These are phyloP conservation scores for Novymonas esmeraldas DNA, from an alignment of 208 protist genomes.

Conservation along the genomic window DNA sequence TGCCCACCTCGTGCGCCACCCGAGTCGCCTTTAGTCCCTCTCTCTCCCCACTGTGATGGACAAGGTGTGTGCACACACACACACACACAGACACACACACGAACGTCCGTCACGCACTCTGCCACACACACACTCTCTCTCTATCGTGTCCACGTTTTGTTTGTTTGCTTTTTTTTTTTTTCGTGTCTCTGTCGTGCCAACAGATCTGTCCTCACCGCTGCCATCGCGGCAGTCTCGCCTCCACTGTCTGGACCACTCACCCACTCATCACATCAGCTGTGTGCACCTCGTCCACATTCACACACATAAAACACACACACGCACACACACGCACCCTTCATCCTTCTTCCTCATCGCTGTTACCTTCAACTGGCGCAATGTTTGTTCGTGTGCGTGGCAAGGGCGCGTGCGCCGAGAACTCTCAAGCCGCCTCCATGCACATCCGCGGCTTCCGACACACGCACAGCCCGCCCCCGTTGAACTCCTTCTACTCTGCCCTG, in stretches of 20 bases:
- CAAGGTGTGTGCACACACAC: background rate
- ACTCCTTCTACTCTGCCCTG: conserved; percentile 12
- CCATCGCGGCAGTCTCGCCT: background rate
- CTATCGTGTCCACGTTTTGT: background rate
- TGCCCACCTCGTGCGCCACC: background rate
- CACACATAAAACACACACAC: background rate
- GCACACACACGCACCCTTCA: conserved; percentile 1
- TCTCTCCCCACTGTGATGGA: too few relatives aligned
- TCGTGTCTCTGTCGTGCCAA: too few relatives aligned
- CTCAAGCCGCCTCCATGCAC: conserved; percentile 76
- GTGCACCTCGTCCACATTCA: background rate
- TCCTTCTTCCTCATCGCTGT: background rate
- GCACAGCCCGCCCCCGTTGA: conserved; percentile 41
- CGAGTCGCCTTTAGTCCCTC: background rate
- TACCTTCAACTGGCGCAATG: conserved; percentile 34
- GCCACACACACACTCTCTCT: too few relatives aligned
- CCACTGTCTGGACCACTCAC: background rate
- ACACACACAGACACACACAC: background rate
- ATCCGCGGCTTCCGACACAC: conserved; percentile 76
- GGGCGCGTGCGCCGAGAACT: conserved; percentile 84
- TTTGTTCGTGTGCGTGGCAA: conserved; percentile 82
- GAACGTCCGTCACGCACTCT: background rate
- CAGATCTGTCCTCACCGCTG: too few relatives aligned
- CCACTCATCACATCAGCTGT: background rate
- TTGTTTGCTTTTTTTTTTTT: conserved; percentile 1